Percentiles rank a stretch among this genome's conserved stretches.
Evolutionary conservation across 768 basidiomycete genomes (phyloP).

Genomic region (Hypsizygus marmoreus): DNA sequence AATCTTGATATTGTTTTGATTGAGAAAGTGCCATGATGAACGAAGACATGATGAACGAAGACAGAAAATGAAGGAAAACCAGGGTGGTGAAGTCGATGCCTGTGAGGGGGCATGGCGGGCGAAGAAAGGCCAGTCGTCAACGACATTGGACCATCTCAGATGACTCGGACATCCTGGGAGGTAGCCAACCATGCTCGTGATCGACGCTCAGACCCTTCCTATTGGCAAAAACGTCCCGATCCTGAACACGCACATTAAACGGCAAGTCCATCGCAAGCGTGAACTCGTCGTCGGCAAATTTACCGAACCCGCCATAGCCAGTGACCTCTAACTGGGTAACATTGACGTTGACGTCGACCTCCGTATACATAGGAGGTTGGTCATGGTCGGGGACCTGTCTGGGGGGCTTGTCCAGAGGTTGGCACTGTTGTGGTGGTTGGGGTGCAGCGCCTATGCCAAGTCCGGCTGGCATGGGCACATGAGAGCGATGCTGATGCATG

Average conservation of each 20-base stretch:
- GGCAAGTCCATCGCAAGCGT: conserved; percentile 48
- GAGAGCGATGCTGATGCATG: conserved; percentile 30
- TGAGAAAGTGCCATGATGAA: too few relatives aligned
- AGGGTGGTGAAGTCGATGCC: background rate
- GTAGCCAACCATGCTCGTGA: conserved; percentile 13
- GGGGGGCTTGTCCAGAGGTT: conserved; percentile 18
- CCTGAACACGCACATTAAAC: conserved; percentile 18
- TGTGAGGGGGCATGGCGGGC: too few relatives aligned
- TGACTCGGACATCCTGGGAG: conserved; percentile 8
- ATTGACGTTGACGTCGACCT: conserved; percentile 22
- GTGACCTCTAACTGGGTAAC: conserved; percentile 20
- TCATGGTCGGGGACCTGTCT: conserved; percentile 15
- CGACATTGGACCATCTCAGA: conserved; percentile 7
- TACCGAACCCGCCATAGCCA: conserved; percentile 18
- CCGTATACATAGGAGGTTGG: conserved; percentile 16
- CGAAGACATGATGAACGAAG: background rate
- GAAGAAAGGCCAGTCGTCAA: background rate
- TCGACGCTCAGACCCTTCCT: conserved; percentile 10
- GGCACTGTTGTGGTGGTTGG: conserved; percentile 16
- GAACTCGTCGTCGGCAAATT: conserved; percentile 38
- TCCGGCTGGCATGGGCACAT: conserved; percentile 15
- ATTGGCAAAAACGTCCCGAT: conserved; percentile 7
- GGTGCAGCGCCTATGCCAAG: background rate
- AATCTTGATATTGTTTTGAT: too few relatives aligned
- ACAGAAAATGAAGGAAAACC: background rate